These are phyloP conservation scores for Yamadazyma jaroonii DNA, from an alignment of 1,139 yeast species.

Conservation along the genomic window DNA sequence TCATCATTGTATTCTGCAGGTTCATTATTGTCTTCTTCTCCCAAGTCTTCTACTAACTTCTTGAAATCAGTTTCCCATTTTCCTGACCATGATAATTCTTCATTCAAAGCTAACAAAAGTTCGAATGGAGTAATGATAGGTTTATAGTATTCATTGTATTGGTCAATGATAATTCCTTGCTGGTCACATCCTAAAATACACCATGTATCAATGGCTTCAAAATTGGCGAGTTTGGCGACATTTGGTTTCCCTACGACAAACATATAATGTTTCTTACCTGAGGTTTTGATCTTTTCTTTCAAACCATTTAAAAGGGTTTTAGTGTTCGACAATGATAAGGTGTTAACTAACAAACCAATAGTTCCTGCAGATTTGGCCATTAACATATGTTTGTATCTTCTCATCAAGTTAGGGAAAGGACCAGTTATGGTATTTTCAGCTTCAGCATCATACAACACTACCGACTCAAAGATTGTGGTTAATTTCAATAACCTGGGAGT, in stretches of 20 bases:
- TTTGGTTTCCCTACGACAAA: slow-evolving; percentile 99
- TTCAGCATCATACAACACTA: slow-evolving; percentile 47
- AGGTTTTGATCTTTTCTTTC: slow-evolving; percentile 56
- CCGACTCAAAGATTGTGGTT: slow-evolving; percentile 62
- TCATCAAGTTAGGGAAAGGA: slow-evolving; percentile 75
- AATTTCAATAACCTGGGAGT: slow-evolving; percentile 75
- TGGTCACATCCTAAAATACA: slow-evolving; percentile 93
- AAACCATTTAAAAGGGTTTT: slow-evolving; percentile 60
- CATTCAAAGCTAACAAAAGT: slow-evolving; percentile 70
- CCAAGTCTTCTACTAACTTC: slow-evolving; percentile 24
- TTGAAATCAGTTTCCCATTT: slow-evolving; percentile 86
- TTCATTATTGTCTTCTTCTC: slow-evolving; percentile 17
- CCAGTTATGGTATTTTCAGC: slow-evolving; percentile 36
- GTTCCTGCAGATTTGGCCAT: slow-evolving; percentile 90
- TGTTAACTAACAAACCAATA: slow-evolving; percentile 85
- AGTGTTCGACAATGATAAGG: slow-evolving; percentile 76
- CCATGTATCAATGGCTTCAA: slow-evolving; percentile 91
- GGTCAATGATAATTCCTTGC: slow-evolving; percentile 85
- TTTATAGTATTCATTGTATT: slow-evolving; percentile 73
- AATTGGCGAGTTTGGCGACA: slow-evolving; percentile 93
- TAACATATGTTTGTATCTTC: slow-evolving; percentile 82
- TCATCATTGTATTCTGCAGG: slow-evolving; percentile 54
- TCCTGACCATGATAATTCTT: slow-evolving; percentile 84
- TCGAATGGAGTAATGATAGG: slow-evolving; percentile 96
- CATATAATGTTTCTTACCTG: slow-evolving; percentile 88